These are phyloP conservation scores for Pterocarpus macrocarpus DNA, from an alignment of 306 rosid genomes.

Conservation along the genomic window DNA sequence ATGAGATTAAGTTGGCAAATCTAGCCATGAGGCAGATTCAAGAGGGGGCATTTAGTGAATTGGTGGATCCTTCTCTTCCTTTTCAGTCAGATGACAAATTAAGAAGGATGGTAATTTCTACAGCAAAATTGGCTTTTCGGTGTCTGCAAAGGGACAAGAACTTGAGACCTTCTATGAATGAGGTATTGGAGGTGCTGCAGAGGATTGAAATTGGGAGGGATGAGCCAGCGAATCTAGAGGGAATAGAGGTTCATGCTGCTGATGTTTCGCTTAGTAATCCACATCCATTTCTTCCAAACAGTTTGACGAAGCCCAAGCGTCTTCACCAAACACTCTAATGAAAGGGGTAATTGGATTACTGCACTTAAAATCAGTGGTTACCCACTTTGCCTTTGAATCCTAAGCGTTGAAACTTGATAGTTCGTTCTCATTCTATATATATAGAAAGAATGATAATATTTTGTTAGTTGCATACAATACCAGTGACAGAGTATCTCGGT, in stretches of 20 bases:
- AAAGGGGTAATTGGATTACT: constrained; percentile 48
- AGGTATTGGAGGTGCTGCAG: constrained; percentile 45
- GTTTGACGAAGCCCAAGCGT: constrained; percentile 44
- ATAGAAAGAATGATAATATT: background rate
- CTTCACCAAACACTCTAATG: constrained; percentile 47
- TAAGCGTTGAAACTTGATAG: background rate
- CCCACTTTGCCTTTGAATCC: constrained; percentile 13
- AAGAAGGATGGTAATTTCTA: constrained; percentile 25
- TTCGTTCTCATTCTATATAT: background rate
- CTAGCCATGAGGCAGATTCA: constrained; percentile 48
- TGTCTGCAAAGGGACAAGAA: constrained; percentile 49
- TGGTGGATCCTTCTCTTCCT: constrained; percentile 51
- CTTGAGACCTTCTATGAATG: constrained; percentile 51
- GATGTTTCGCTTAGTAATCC: constrained; percentile 2
- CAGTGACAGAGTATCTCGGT: background rate
- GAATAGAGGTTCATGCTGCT: constrained; percentile 21
- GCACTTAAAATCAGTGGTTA: constrained; percentile 36
- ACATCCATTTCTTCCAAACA: constrained; percentile 39
- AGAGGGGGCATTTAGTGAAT: background rate
- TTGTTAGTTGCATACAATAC: background rate
- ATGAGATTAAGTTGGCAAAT: constrained; percentile 48
- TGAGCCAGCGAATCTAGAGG: constrained; percentile 31
- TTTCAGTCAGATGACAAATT: constrained; percentile 31
- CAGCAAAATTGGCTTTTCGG: constrained; percentile 48
- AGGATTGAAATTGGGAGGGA: constrained; percentile 27